A percentile compares a stretch with the other conserved stretches of the same genome.
These are phyloP conservation scores for Fusarium tjaetaba DNA, from an alignment of 2,329 filamentous ascomycete species.

Conservation along the genomic window DNA sequence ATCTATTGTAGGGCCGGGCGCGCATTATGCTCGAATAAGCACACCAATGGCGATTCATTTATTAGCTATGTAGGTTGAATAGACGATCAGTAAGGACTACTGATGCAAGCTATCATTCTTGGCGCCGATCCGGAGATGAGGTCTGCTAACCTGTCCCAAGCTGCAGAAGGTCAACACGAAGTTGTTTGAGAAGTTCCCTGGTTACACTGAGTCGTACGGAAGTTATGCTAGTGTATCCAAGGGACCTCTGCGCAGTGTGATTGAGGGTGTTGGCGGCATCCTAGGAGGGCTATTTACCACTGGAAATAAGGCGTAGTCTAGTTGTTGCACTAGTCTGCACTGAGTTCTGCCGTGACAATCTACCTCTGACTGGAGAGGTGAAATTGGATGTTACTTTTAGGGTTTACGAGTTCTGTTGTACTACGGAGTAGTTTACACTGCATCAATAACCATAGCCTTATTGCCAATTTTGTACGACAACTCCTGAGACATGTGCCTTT, in stretches of 20 bases:
- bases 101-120: not conserved
- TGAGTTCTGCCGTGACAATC: accelerated
- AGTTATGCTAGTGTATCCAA: constrained; percentile 19
- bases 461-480: not conserved
- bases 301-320: not conserved
- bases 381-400: not conserved
- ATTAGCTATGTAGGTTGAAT: not conserved
- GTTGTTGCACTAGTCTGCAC: accelerated
- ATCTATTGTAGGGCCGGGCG: not conserved
- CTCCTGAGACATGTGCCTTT: not conserved
- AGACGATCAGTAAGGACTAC: too few relatives aligned
- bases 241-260: not conserved
- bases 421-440: too few relatives aligned
- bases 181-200: constrained; percentile 8
- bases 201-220: constrained; percentile 13
- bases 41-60: not conserved
- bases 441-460: not conserved
- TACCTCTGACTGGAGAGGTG: not conserved
- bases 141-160: not conserved
- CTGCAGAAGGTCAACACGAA: constrained; percentile 4
- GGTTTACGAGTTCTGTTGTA: too few relatives aligned
- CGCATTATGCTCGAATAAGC: not conserved
- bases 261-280: not conserved
- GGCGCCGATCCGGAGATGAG: not conserved
- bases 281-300: not conserved